phyloP scores from a whole-genome alignment of 768 basidiomycete species.

The Xerocomellus amylosporus region DNA sequence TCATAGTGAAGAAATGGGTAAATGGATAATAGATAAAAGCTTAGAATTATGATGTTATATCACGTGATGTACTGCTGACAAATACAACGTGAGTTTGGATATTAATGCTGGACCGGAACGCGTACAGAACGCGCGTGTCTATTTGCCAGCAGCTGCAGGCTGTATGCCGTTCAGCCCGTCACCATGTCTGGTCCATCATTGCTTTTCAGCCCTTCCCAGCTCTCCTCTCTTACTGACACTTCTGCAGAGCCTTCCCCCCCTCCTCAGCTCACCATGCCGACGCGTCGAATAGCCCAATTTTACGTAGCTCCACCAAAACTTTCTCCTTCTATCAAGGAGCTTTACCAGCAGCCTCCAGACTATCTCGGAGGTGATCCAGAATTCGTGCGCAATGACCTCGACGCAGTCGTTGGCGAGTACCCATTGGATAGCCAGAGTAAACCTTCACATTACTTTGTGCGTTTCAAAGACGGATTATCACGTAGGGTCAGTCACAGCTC shows the following conservation, averaged over 20 bases:
- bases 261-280: constrained; percentile 3
- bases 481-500: constrained; percentile 45
- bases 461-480: constrained; percentile 53
- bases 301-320: constrained; percentile 42
- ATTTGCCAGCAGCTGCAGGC: neutral
- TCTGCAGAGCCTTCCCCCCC: constrained; percentile 8
- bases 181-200: constrained; percentile 22
- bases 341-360: constrained; percentile 40
- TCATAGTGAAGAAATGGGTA: constrained; percentile 49
- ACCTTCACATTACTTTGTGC: constrained; percentile 59
- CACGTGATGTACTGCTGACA: constrained; percentile 16
- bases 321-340: constrained; percentile 35
- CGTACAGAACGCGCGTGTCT: constrained; percentile 18
- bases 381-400: constrained; percentile 30
- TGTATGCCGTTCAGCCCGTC: neutral
- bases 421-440: constrained; percentile 26
- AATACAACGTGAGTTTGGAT: constrained; percentile 2
- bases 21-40: constrained; percentile 36
- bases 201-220: constrained; percentile 14
- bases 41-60: neutral
- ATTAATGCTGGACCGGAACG: neutral
- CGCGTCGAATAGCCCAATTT: constrained; percentile 18
- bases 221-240: constrained; percentile 15
- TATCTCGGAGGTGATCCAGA: constrained; percentile 36
- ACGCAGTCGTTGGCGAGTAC: constrained; percentile 61